Evolutionary conservation across 2,329 filamentous ascomycete species (phyloP), one percentile per base, ranked within the genome.

Genomic region (Diplodia mutila): DNA sequence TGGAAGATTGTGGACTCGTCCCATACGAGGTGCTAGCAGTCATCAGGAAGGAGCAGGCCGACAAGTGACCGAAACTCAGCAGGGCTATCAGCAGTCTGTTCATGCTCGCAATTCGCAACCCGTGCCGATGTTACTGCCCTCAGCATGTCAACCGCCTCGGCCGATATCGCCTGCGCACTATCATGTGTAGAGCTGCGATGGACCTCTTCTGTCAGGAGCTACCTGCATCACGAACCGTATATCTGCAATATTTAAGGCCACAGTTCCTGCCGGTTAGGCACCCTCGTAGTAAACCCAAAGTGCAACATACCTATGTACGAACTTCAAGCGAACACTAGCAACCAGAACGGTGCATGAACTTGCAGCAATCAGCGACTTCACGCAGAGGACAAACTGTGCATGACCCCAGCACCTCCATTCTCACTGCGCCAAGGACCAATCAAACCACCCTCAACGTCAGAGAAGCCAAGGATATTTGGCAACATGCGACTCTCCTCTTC

Each of bases 21-120:
- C 69, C 74, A 5, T 79, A 77, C 74, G 78, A 80, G 53, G 18
- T 76, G 14, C 69, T 80, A 37, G 75, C 72, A 8, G 67, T 76
- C n/a, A 73, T 73, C 16, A 68, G 52, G 23, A 69, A 63, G 32
- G 42, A 29, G 14, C 3, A 21, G 12, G 14, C 32, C 7, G 21
- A 5, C 32, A 16, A 14, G 21, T 61, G 48, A 54, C 16, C n/a
- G 34, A 48, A 11, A 12, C 46, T 16, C n/a, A 51, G 2, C 29
- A 9, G 9, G 8, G 4, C 25, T 3, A 32, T 12, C 6, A 23
- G 16, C 11, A 8, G 27, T 18, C 34, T 27, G n/a, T 12, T 29
- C 34, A n/a, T 27, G 12, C 11, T n/a, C 27, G 29, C 34, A n/a
- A 21, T n/a, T 37, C 27, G 1, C 12, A 48, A 18, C 59, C n/a